Base-by-base conservation (phyloP, 2,329 filamentous ascomycete genomes). In the Botrytis fabae region DNA sequence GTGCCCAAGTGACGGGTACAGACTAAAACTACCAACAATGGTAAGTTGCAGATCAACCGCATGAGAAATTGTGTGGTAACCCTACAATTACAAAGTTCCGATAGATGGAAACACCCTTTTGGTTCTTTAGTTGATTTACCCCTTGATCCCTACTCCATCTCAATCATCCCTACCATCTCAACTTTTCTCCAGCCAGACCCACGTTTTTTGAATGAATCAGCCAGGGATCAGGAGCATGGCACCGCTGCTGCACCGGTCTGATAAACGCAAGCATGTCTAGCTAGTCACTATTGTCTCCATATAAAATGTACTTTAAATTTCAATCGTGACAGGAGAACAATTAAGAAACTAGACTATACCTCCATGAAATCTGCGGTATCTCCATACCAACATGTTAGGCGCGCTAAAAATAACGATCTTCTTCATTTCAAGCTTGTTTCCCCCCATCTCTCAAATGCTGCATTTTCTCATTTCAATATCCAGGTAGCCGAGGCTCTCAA, bases 111-210 rank as follows among this genome's bases (percentile, higher is more conserved):
- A 70, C 69, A 51, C 25, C 42, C 28, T 16, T 65, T 63, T 20
- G 40, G 28, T 64, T 64, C 61, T 42, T 42, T 69, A 69, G 48
- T 57, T 42, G 48, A 4, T 25, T 69, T 42, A 4, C 20, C 64
- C 65, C 65, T 40, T 71, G 54, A 71, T 40, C 69, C 69, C 69
- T 71, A 64, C 61, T 51, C n/a, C 69, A 64, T 51, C 69, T 51
- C 69, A 38, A 28, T 22, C 32, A 63, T 48, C 69, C 46, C 38
- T 63, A 70, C 57, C 57, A 64, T 63, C 60, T 51, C 44, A 54
- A 54, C 44, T 38, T 40, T 44, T 71, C 69, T 71, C 44, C 46
- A 57, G 61, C 61, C 61, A 71, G 70, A 65, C 48, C 70, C 70
- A 71, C 70, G 70, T 71, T 71, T 71, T 57, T 68, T 40, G 38